A percentile compares a stretch with the other conserved stretches of the same genome.
Conservation (phyloP, 331 rosid genomes). For the Prunus yedoensis region DNA sequence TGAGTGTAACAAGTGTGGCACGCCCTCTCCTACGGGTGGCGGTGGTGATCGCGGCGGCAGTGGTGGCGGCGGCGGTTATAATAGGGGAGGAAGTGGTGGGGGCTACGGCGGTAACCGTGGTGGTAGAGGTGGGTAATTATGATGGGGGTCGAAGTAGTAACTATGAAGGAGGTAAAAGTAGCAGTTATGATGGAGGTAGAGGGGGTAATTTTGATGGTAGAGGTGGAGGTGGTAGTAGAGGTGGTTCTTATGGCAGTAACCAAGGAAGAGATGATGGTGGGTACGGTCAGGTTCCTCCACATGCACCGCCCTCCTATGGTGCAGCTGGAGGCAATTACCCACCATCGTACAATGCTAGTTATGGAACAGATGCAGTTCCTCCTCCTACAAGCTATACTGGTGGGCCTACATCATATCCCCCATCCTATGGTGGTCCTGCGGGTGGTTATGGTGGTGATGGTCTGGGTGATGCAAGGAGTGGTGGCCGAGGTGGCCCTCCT, state of each 20-base stretch:
- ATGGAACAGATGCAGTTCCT: too few relatives aligned
- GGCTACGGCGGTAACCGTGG: constrained; percentile 54
- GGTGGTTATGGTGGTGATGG: too few relatives aligned
- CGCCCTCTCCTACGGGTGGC: constrained; percentile 74
- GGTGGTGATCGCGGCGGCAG: constrained; percentile 27
- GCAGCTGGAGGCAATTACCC: too few relatives aligned
- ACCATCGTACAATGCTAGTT: too few relatives aligned
- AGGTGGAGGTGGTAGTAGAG: constrained; percentile 59
- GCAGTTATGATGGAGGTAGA: constrained; percentile 59
- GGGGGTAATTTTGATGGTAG: constrained; percentile 46
- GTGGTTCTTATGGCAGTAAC: constrained; percentile 53
- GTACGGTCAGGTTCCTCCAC: too few relatives aligned
- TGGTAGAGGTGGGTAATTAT: constrained; percentile 43
- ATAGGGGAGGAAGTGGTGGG: constrained; percentile 58
- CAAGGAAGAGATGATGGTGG: constrained; percentile 85
- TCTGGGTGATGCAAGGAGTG: too few relatives aligned
- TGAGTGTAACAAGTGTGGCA: constrained; percentile 94
- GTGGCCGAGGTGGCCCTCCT: too few relatives aligned
- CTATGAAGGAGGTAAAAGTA: constrained; percentile 67
- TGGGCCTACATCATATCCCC: too few relatives aligned
- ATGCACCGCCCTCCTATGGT: too few relatives aligned
- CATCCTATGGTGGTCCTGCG: too few relatives aligned
- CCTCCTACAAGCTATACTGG: too few relatives aligned
- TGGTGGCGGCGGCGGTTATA: constrained; percentile 37
- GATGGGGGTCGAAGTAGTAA: constrained; percentile 59